These are phyloP conservation scores for Rhizopus arrhizus DNA, from an alignment of 371 early-diverging fungal genomes.

Conservation along the genomic window DNA sequence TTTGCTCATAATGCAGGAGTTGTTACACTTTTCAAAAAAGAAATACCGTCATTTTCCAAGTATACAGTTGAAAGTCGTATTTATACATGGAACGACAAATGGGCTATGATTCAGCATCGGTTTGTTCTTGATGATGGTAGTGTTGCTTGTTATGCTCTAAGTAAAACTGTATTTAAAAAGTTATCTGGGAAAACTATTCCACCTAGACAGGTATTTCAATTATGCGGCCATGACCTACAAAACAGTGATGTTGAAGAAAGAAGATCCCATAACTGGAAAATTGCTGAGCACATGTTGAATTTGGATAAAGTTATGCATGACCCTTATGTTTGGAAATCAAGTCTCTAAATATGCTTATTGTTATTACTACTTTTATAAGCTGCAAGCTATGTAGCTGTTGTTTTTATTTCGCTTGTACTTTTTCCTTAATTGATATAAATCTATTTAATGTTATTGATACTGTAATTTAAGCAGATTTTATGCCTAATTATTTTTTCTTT, in stretches of 20 bases:
- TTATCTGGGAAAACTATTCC: slow-evolving; percentile 44
- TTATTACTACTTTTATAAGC: too few species aligned
- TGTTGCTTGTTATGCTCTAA: slow-evolving; percentile 37
- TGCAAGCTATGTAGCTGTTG: too few species aligned
- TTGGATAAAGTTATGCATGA: slow-evolving; percentile 29
- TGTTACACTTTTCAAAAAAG: slow-evolving; percentile 53
- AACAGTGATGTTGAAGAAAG: slow-evolving; percentile 30
- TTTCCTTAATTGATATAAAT: too few species aligned
- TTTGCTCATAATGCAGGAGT: slow-evolving; percentile 46
- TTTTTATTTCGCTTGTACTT: too few species aligned
- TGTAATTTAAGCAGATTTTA: too few species aligned
- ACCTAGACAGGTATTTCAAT: slow-evolving; percentile 35
- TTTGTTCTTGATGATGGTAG: slow-evolving; percentile 26
- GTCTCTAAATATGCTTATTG: neutral
- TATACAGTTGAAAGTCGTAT: slow-evolving; percentile 58
- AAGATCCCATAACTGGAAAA: slow-evolving; percentile 26
- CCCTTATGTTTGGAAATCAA: slow-evolving; percentile 25
- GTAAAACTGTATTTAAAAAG: slow-evolving; percentile 50
- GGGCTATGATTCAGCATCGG: slow-evolving; percentile 48
- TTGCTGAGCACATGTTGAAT: slow-evolving; percentile 25
- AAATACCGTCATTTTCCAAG: slow-evolving; percentile 54
- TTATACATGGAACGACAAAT: slow-evolving; percentile 64
- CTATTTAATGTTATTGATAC: too few species aligned
- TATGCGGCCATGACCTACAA: slow-evolving; percentile 39
- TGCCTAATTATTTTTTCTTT: too few species aligned